These are phyloP conservation scores for Acacia melanoxylon DNA, from an alignment of 306 rosid genomes.

Conservation along the genomic window DNA sequence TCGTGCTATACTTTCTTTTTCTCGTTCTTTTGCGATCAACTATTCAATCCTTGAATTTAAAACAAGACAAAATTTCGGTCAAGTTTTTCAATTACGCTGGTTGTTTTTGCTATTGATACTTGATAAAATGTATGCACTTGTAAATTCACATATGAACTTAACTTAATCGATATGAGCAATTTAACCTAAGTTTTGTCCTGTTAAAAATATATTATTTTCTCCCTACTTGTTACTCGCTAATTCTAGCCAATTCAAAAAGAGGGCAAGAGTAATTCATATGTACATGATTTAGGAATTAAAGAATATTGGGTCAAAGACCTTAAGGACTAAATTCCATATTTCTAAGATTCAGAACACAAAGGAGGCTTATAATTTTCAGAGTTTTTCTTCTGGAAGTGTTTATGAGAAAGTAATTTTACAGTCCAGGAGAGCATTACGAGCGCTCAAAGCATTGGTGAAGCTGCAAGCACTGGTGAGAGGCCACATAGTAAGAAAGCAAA, in stretches of 20 bases:
- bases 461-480: constrained; percentile 95
- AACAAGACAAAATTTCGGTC: too few species aligned
- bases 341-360: background rate
- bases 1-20: background rate
- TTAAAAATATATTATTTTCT: background rate
- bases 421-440: constrained; percentile 96
- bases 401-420: constrained; percentile 29
- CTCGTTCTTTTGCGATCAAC: background rate
- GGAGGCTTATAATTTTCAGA: background rate
- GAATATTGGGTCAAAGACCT: background rate
- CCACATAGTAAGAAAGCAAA: constrained; percentile 87
- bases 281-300: background rate
- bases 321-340: background rate
- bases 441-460: constrained; percentile 89
- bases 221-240: background rate
- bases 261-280: background rate
- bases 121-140: too few species aligned
- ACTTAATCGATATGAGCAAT: too few species aligned
- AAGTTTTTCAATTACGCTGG: too few species aligned
- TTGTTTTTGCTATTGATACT: too few species aligned
- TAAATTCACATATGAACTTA: too few species aligned
- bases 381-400: background rate
- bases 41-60: background rate
- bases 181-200: too few species aligned
- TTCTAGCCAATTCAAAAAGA: background rate